A percentile compares a stretch with the other conserved stretches of the same genome.
phyloP scores from a whole-genome alignment of 2,329 filamentous ascomycete species.

The Apiospora marii region DNA sequence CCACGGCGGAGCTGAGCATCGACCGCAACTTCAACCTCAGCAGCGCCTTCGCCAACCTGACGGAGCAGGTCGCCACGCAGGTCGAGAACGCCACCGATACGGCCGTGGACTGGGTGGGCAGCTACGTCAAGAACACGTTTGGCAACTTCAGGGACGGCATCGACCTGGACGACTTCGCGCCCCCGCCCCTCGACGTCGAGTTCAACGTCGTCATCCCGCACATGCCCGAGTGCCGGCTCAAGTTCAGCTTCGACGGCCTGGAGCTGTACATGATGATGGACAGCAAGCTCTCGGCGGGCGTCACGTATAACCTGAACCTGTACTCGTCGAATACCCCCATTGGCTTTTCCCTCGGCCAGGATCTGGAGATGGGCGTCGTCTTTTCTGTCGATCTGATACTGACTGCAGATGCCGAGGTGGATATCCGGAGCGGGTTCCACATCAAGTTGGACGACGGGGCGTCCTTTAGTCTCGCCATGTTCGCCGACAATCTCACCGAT shows the following conservation, averaged over 20 bases:
- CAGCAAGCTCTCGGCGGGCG: conserved; percentile 48
- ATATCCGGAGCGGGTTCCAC: conserved; percentile 63
- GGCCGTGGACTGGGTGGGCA: conserved; percentile 37
- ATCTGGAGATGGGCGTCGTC: conserved; percentile 54
- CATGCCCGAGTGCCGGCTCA: conserved; percentile 52
- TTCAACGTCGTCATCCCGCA: conserved; percentile 53
- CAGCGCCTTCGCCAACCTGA: conserved; percentile 44
- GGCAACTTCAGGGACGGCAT: conserved; percentile 39
- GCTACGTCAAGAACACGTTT: conserved; percentile 35
- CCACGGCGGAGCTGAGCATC: conserved; percentile 52
- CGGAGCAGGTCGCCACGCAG: conserved; percentile 41
- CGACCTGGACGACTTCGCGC: conserved; percentile 41
- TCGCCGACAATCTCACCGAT: conserved; percentile 55
- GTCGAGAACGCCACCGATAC: conserved; percentile 44
- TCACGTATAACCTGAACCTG: conserved; percentile 57
- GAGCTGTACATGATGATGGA: conserved; percentile 61
- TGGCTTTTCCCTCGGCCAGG: conserved; percentile 49
- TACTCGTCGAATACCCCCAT: conserved; percentile 54
- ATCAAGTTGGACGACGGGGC: conserved; percentile 60
- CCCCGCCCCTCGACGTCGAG: conserved; percentile 49
- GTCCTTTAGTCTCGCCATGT: conserved; percentile 56
- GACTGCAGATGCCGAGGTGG: conserved; percentile 52
- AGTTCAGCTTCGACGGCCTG: conserved; percentile 57
- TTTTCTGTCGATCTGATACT: conserved; percentile 62
- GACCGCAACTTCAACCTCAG: conserved; percentile 50